Evolutionary conservation across 345 rosid genomes (phyloP).

Genomic region (Nephelium lappaceum): DNA sequence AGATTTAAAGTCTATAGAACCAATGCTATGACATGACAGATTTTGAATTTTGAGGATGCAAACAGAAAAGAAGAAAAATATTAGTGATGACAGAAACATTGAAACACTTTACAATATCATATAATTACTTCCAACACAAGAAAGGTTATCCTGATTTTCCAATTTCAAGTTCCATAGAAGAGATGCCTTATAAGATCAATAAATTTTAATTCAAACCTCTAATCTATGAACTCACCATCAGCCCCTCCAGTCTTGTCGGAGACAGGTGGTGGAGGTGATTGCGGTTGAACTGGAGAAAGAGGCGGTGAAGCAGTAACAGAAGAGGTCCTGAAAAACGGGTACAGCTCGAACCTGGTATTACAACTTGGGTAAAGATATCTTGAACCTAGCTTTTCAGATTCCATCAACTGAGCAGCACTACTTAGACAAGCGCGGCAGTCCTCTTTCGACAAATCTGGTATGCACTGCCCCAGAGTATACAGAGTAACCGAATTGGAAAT

Average conservation of each 20-base stretch:
- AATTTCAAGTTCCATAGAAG: background rate
- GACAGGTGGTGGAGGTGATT: background rate
- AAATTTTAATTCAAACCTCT: no score
- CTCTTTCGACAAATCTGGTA: conserved; percentile 11
- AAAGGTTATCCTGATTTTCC: no score
- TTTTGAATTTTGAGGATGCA: no score
- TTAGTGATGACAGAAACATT: background rate
- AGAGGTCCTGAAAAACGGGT: background rate
- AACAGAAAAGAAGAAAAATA: no score
- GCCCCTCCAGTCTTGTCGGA: background rate
- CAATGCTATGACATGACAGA: no score
- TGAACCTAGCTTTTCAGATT: background rate
- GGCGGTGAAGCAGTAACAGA: background rate
- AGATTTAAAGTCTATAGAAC: no score
- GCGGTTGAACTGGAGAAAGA: background rate
- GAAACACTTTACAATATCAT: background rate
- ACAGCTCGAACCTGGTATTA: conserved; percentile 22
- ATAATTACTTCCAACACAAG: no score
- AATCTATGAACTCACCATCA: background rate
- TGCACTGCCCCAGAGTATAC: conserved; percentile 30
- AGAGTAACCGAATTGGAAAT: background rate
- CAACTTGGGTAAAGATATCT: conserved; percentile 28
- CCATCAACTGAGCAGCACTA: background rate
- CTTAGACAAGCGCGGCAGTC: conserved; percentile 11
- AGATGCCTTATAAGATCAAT: no score